Base-by-base conservation (phyloP, 129 eudicot species). In the Chrysanthemum seticuspe region DNA sequence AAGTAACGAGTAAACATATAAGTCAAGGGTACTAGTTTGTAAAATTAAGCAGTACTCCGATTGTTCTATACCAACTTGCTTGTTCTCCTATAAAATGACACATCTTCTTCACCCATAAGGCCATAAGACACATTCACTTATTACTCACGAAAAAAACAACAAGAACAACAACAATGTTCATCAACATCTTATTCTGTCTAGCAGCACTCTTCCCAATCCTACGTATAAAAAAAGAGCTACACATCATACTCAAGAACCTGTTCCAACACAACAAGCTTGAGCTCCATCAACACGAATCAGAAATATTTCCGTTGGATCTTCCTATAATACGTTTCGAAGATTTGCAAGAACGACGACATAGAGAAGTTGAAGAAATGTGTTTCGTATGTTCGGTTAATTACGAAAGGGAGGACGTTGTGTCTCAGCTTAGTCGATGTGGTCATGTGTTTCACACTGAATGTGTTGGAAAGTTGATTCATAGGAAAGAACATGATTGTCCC, bases 371-470 rank as follows among this genome's bases (percentile, higher is more conserved):
- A 5, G 55, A 74, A 65, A 65, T 65, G 53, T 74, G 79, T 55
- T 65, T 64, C 44, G 7, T 74, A 2, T 74, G 79, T 19, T 51
- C 63, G 10, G 25, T 8, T 7, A 55, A 31, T 31, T 63, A 74
- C 72, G 64, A 65, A 13, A 25, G 8, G 2, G 65, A 74, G 3
- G 72, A 74, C 18, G 79, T 74, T 16, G 79, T 74, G 40, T 57
- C 65, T 51, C 63, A 64, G 15, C 79, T 74, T 9, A 65, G 79
- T n/a, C 72, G 79, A 1, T 64, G 79, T 14, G 55, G 55, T 23
- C 79, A 74, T 44, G 72, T 74, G 14, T 74, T 65, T 25, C 72
- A 74, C 16, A 36, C 79, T 44, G 23, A 53, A 27, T 74, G 79
- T 29, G 54, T 15, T 5, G 54, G 65, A 51, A 29, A 44, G 25